A percentile compares a stretch with the other conserved stretches of the same genome.
Evolutionary conservation across 1,284 basidiomycete species (phyloP).

Genomic region (Ganoderma lucidum): DNA sequence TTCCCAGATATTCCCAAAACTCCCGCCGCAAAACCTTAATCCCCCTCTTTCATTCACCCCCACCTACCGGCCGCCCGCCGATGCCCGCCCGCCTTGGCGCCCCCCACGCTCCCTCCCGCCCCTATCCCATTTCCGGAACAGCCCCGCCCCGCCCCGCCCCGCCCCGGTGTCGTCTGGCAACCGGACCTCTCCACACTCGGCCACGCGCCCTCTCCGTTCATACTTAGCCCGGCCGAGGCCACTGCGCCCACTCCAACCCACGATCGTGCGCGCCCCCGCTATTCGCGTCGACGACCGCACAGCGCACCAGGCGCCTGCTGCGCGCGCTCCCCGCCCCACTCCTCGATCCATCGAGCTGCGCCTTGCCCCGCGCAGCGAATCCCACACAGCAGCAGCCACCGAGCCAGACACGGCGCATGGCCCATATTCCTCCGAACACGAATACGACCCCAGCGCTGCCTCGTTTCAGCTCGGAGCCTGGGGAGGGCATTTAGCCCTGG

Average conservation of each 20-base stretch:
- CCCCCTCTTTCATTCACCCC: conserved; percentile 30
- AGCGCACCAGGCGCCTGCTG: not conserved
- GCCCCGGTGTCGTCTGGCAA: not conserved
- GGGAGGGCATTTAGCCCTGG: conserved; percentile 25
- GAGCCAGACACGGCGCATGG: not conserved
- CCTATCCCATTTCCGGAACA: not conserved
- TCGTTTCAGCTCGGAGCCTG: conserved; percentile 15
- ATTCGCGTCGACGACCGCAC: not conserved
- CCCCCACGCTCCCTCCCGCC: not conserved
- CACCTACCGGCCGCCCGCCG: conserved; percentile 30
- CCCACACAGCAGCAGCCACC: not conserved
- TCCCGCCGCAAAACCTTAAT: conserved; percentile 26
- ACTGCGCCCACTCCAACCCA: not conserved
- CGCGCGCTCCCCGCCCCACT: not conserved
- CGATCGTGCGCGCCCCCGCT: not conserved
- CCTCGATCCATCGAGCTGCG: not conserved
- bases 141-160: not conserved
- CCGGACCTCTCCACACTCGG: not conserved
- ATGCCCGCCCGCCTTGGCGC: not conserved
- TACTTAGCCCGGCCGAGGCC: not conserved
- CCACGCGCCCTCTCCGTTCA: not conserved
- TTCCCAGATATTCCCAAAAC: conserved; percentile 24
- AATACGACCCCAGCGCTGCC: not conserved
- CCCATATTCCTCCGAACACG: conserved; percentile 6
- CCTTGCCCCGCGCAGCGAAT: not conserved